These are phyloP conservation scores for Aspergillus novofumigatus DNA, from an alignment of 2,329 filamentous ascomycete genomes.

Conservation along the genomic window DNA sequence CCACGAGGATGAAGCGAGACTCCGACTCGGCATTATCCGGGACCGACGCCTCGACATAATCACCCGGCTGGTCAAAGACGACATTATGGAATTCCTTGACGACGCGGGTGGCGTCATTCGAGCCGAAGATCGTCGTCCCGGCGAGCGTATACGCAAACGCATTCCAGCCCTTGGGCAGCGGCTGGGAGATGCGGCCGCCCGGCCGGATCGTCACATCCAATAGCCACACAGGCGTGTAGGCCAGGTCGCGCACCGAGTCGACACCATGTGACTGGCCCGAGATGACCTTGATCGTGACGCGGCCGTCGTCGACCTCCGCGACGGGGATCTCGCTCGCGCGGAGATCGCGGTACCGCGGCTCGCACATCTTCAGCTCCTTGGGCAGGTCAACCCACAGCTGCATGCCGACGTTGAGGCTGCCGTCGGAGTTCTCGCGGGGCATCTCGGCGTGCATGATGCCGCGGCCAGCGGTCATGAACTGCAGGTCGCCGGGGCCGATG, in stretches of 20 bases:
- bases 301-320: constrained; percentile 66
- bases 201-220: constrained; percentile 77
- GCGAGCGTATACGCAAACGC: constrained; percentile 83
- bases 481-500: constrained; percentile 80
- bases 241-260: constrained; percentile 82
- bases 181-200: constrained; percentile 71
- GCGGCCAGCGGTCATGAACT: constrained; percentile 94
- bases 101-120: constrained; percentile 31
- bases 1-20: constrained; percentile 59
- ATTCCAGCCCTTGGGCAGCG: constrained; percentile 78
- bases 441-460: constrained; percentile 97
- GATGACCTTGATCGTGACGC: constrained; percentile 83
- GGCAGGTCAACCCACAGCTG: constrained; percentile 96
- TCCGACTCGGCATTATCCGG: constrained; percentile 59
- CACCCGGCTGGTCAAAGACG: constrained; percentile 77
- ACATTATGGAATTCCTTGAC: constrained; percentile 72
- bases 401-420: constrained; percentile 74
- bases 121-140: constrained; percentile 63
- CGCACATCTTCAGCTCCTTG: constrained; percentile 73
- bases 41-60: constrained; percentile 68
- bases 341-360: constrained; percentile 88
- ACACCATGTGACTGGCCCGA: constrained; percentile 78
- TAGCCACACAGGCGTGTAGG: constrained; percentile 97
- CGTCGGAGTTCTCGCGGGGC: constrained; percentile 74
- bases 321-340: constrained; percentile 72